A percentile compares a stretch with the other conserved stretches of the same genome.
phyloP scores from a whole-genome alignment of 2,329 filamentous ascomycete species.

The Onygena corvina region DNA sequence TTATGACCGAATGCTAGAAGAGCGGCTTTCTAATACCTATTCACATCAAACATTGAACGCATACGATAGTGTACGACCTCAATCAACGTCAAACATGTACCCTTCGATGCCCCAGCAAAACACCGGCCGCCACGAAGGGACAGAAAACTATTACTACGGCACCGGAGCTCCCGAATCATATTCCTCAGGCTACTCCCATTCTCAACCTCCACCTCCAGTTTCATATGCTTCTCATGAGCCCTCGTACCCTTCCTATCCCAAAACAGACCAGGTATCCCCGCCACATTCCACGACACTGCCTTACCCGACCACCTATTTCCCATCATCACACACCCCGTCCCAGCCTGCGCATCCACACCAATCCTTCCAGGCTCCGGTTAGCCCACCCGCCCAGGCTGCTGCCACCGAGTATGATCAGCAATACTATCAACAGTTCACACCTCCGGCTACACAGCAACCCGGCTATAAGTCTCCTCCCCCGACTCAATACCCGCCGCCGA shows the following conservation, averaged over 20 bases:
- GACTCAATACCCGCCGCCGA: not conserved
- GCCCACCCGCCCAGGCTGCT: no score
- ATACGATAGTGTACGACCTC: constrained; percentile 40
- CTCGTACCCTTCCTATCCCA: not conserved
- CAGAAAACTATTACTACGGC: constrained; percentile 14
- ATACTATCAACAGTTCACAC: not conserved
- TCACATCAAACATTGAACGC: constrained; percentile 61
- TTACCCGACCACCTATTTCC: not conserved
- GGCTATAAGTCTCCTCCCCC: not conserved
- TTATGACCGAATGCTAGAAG: constrained; percentile 96
- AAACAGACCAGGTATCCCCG: not conserved
- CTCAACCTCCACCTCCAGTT: not conserved
- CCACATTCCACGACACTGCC: not conserved
- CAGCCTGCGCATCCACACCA: no score
- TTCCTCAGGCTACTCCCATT: not conserved
- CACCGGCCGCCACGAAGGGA: constrained; percentile 38
- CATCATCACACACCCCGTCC: not conserved
- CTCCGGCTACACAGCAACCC: not conserved
- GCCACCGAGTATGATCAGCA: not conserved
- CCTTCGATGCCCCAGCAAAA: constrained; percentile 52
- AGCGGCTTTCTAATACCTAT: constrained; percentile 85
- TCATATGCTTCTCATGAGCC: not conserved
- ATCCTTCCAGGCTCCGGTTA: no score
- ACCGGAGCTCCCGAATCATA: not conserved
- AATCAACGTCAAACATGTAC: constrained; percentile 52